Evolutionary conservation across 129 eudicot genomes (phyloP).

Genomic region (Deinandra increscens): DNA sequence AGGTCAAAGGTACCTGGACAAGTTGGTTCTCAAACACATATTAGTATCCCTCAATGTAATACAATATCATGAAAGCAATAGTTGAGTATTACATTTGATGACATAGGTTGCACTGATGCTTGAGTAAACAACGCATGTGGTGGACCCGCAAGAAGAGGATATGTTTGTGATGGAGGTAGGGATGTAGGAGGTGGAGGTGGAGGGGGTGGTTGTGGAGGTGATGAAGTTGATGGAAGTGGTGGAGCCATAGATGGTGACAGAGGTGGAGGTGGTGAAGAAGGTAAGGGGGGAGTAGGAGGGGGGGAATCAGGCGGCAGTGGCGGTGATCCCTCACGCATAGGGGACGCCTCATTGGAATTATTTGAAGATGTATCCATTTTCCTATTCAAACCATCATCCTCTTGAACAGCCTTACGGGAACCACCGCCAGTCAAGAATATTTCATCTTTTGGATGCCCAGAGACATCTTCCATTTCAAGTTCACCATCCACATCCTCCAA

Average conservation of each 20-base stretch:
- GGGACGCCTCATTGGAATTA: slow-evolving; percentile 36
- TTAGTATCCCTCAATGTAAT: slow-evolving; percentile 13
- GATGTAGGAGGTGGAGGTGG: slow-evolving; percentile 61
- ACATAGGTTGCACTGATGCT: slow-evolving; percentile 40
- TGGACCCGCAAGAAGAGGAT: slow-evolving; percentile 37
- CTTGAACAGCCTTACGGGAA: slow-evolving; percentile 29
- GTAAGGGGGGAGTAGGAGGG: slow-evolving; percentile 82
- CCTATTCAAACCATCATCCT: slow-evolving; percentile 26
- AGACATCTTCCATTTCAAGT: slow-evolving; percentile 98
- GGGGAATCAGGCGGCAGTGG: slow-evolving; percentile 83
- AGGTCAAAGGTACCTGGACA: slow-evolving; percentile 43
- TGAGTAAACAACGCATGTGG: slow-evolving; percentile 40
- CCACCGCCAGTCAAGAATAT: slow-evolving; percentile 33
- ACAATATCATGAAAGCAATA: slow-evolving; percentile 8
- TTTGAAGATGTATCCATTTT: slow-evolving; percentile 34
- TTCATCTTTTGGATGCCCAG: slow-evolving; percentile 68
- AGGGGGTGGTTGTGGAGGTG: slow-evolving; percentile 47
- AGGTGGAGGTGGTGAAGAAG: slow-evolving; percentile 70
- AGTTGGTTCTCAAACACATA: slow-evolving; percentile 41
- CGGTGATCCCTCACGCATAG: slow-evolving; percentile 69
- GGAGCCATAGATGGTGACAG: slow-evolving; percentile 49
- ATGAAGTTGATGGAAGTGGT: slow-evolving; percentile 45
- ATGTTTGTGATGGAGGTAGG: slow-evolving; percentile 42
- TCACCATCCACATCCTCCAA: slow-evolving; percentile 97
- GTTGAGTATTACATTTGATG: slow-evolving; percentile 42